A percentile compares a stretch with the other conserved stretches of the same genome.
These are phyloP conservation scores for Echium plantagineum DNA, from an alignment of 257 asterid species.

Conservation along the genomic window DNA sequence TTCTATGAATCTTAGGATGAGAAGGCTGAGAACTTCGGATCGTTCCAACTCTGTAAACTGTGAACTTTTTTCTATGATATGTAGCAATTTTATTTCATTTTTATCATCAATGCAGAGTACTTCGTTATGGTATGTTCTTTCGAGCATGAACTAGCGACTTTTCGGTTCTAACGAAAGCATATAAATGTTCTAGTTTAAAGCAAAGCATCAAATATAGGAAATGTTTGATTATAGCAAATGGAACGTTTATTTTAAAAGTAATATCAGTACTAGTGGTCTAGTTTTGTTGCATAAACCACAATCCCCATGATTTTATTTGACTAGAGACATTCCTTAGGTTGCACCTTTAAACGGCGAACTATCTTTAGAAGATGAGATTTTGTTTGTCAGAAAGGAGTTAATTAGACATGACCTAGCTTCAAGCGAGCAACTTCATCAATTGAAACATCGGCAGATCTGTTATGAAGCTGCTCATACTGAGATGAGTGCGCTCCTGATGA, in stretches of 20 bases:
- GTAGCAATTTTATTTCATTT: not conserved
- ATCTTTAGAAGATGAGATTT: not conserved
- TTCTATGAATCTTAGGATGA: not conserved
- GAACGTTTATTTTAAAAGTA: too few relatives aligned
- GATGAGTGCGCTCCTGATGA: slow-evolving; percentile 18
- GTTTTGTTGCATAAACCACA: too few relatives aligned
- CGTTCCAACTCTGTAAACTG: not conserved
- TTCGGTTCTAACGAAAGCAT: too few relatives aligned
- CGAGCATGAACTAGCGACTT: not conserved
- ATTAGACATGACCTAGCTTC: not conserved
- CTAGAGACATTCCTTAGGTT: too few relatives aligned
- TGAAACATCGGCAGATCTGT: slow-evolving; percentile 21
- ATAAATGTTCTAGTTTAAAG: too few relatives aligned
- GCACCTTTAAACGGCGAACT: too few relatives aligned
- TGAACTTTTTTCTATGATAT: not conserved
- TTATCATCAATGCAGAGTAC: not conserved
- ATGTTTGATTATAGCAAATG: too few relatives aligned
- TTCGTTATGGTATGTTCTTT: not conserved
- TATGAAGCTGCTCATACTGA: slow-evolving; percentile 46
- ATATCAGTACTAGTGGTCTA: too few relatives aligned
- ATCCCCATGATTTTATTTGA: too few relatives aligned
- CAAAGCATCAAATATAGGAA: not conserved
- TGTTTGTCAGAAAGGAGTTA: not conserved
- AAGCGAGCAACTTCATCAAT: not conserved
- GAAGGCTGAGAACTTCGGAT: not conserved